Conservation (phyloP, 2,329 filamentous ascomycete genomes). For the Fusarium verticillioides region DNA sequence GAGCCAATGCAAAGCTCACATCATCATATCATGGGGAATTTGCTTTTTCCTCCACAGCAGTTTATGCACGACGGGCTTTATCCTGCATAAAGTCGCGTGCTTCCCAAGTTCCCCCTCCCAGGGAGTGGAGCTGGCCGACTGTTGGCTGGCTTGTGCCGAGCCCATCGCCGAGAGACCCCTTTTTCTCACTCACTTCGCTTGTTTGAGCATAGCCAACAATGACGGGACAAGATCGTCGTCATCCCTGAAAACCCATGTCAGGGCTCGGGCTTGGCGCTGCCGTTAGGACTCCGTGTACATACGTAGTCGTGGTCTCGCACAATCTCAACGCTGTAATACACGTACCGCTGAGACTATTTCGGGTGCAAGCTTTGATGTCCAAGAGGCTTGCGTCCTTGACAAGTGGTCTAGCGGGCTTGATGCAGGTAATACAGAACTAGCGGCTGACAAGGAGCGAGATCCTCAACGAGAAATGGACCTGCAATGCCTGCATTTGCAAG, state of each 20-base stretch:
- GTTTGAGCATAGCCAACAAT: conserved; percentile 23
- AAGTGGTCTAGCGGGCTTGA: conserved; percentile 17
- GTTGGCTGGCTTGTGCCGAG: conserved; percentile 34
- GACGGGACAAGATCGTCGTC: conserved; percentile 33
- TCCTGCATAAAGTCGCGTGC: conserved; percentile 43
- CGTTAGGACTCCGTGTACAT: conserved; percentile 4
- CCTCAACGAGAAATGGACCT: conserved; percentile 8
- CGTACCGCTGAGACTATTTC: conserved; percentile 33
- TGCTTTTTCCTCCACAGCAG: conserved; percentile 26
- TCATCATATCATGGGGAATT: conserved; percentile 37
- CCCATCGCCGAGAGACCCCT: conserved; percentile 37
- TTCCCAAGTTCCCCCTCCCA: not conserved
- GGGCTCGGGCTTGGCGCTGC: conserved; percentile 23
- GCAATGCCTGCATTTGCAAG: conserved; percentile 23
- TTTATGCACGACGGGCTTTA: conserved; percentile 34
- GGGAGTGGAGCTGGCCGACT: conserved; percentile 27
- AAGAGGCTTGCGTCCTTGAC: conserved; percentile 22
- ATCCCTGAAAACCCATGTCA: conserved; percentile 26
- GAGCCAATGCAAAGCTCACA: conserved; percentile 6
- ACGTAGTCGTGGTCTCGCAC: conserved; percentile 2
- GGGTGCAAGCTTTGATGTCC: conserved; percentile 21
- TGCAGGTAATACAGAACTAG: conserved; percentile 18
- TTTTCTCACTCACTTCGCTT: conserved; percentile 38
- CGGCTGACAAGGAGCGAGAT: conserved; percentile 25
- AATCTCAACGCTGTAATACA: conserved; percentile 7